Base-by-base conservation (phyloP, 208 protist genomes). In the Phytomonas serpens region DNA sequence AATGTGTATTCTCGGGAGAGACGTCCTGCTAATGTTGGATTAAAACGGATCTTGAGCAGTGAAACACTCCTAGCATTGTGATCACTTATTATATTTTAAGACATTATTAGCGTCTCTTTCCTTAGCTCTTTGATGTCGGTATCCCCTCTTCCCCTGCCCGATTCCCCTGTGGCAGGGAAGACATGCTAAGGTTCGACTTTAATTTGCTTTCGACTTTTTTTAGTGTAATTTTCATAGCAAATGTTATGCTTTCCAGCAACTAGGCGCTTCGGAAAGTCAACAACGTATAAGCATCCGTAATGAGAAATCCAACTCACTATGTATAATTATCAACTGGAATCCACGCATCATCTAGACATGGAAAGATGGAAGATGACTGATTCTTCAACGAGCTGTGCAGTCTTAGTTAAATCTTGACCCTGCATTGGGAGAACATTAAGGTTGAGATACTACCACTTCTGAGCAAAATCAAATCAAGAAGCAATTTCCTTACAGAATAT, bases 181-280 rank as follows among this genome's bases (percentile, higher is more conserved):
- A 47, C 3, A 11, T 2, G 34, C 85, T 0, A 88, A 87, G n/a
- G 90, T 88, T 10, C 93, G 88, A 10, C 83, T 93, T 34, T 88
- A 88, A 38, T 96, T 96, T 74, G 87, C 90, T 4, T 89, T 80
- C 77, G 92, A 90, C 67, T 88, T 93, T 69, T 88, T 80, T 93
- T 82, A 87, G 88, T 19, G 77, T 87, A 29, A 96, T 93, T 71
- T 90, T 96, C 72, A 82, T 93, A 19, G 88, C 88, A 23, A 84
- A 88, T 71, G 83, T 95, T 61, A 85, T 83, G 23, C 79, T 95
- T 34, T 82, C 80, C 31, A 84, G 86, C 2, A 83, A 94, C 57
- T 40, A 65, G 37, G 83, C 83, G 0, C 75, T 92, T 27, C 83
- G 89, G 11, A 82, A 78, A 1, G 87, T 85, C 47, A 93, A 87